These are phyloP conservation scores for Cronartium quercuum DNA, from an alignment of 1,284 basidiomycete genomes.

Conservation along the genomic window DNA sequence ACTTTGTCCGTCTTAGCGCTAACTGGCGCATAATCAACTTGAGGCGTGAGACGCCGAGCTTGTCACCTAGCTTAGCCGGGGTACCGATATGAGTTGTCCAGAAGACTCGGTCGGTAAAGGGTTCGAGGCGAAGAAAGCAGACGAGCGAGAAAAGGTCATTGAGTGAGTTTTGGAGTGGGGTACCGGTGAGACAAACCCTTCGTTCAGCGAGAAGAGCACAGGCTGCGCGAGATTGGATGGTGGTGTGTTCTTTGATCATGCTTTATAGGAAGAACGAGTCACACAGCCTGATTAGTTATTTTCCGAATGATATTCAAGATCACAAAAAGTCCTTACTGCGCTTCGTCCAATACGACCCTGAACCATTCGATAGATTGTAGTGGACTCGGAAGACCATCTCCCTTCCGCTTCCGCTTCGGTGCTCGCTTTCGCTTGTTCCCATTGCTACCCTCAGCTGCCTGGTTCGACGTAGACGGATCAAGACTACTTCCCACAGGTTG, in stretches of 20 bases:
- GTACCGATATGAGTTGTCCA: conserved; percentile 91
- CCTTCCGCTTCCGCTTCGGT: conserved; percentile 36
- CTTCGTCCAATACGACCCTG: conserved; percentile 93
- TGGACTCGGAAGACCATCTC: conserved; percentile 63
- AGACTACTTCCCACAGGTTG: background rate
- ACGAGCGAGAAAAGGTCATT: conserved; percentile 95
- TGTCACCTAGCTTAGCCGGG: conserved; percentile 83
- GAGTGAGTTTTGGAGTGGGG: conserved; percentile 96
- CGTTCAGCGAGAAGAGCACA: conserved; percentile 92
- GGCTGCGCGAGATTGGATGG: conserved; percentile 86
- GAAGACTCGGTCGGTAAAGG: conserved; percentile 82
- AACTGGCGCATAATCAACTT: conserved; percentile 97
- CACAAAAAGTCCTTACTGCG: conserved; percentile 66
- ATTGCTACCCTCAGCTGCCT: background rate
- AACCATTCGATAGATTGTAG: conserved; percentile 97
- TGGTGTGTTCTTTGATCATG: conserved; percentile 91
- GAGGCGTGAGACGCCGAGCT: conserved; percentile 83
- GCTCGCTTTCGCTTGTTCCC: conserved; percentile 9
- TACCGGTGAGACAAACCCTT: conserved; percentile 88
- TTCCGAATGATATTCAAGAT: background rate
- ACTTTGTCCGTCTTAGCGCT: conserved; percentile 91
- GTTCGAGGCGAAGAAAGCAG: conserved; percentile 86
- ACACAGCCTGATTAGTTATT: background rate
- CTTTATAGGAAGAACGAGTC: conserved; percentile 51
- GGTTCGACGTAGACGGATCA: too few relatives aligned